Evolutionary conservation across 2,329 filamentous ascomycete genomes (phyloP).

Genomic region (Pseudocercospora pini-densiflorae): DNA sequence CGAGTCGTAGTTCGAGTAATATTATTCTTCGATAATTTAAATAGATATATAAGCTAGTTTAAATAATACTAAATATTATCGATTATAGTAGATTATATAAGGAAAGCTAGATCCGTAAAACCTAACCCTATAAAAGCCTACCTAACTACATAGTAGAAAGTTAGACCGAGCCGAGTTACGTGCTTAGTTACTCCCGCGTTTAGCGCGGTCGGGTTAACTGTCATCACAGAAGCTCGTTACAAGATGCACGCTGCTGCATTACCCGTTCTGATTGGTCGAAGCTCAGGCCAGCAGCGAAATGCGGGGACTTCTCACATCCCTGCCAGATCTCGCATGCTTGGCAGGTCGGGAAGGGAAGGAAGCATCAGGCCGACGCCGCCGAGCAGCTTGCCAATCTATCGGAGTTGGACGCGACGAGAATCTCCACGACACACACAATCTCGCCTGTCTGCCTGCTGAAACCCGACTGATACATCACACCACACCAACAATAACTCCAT

Average conservation of each 20-base stretch:
- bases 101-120: too few relatives aligned
- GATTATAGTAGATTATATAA: too few relatives aligned
- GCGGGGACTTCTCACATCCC: conserved; percentile 1
- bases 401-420: conserved; percentile 1
- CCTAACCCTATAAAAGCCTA: too few relatives aligned
- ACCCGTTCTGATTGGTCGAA: not conserved
- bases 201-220: too few relatives aligned
- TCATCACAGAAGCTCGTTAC: too few relatives aligned
- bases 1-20: too few relatives aligned
- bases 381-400: not conserved
- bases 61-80: too few relatives aligned
- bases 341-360: not conserved
- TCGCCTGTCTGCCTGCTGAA: not conserved
- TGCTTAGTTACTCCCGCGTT: too few relatives aligned
- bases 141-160: too few relatives aligned
- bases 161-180: too few relatives aligned
- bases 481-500: not conserved
- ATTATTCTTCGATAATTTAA: too few relatives aligned
- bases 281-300: not conserved
- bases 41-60: too few relatives aligned
- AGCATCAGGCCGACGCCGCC: conserved; percentile 3
- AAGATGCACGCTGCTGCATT: not conserved
- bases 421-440: not conserved
- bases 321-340: conserved; percentile 4
- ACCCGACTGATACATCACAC: not conserved